These are phyloP conservation scores for Coemansia sp. DNA, from an alignment of 192 early-diverging fungal genomes.

Conservation along the genomic window DNA sequence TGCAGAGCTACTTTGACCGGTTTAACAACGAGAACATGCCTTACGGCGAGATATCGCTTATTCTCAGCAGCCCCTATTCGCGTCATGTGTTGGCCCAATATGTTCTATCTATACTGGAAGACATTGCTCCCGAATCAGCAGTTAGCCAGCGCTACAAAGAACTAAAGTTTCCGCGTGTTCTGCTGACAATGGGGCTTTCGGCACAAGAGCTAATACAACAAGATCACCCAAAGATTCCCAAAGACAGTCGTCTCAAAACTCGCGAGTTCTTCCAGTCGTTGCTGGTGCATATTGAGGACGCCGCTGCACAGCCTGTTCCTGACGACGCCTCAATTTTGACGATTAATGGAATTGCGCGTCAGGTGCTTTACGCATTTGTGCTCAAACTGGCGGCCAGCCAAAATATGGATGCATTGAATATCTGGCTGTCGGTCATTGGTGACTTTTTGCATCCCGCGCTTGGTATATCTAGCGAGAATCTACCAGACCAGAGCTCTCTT, in stretches of 20 bases:
- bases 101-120: conserved; percentile 33
- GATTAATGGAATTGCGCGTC: conserved; percentile 30
- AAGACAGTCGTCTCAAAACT: conserved; percentile 9
- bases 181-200: conserved; percentile 41
- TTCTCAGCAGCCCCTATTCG: conserved; percentile 43
- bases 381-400: conserved; percentile 24
- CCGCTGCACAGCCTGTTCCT: conserved; percentile 7
- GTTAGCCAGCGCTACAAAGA: conserved; percentile 25
- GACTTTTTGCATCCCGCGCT: conserved; percentile 17
- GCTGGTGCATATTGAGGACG: conserved; percentile 17
- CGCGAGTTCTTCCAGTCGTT: conserved; percentile 27
- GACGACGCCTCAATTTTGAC: conserved; percentile 19
- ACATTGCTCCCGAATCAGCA: conserved; percentile 30
- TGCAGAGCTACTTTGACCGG: conserved; percentile 42
- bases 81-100: conserved; percentile 40
- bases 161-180: conserved; percentile 22
- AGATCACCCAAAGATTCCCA: conserved; percentile 23
- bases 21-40: conserved; percentile 25
- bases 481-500: not conserved
- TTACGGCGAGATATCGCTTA: conserved; percentile 50
- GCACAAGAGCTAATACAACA: conserved; percentile 20
- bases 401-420: conserved; percentile 36
- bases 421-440: conserved; percentile 32
- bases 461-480: conserved; percentile 8
- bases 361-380: conserved; percentile 42